phyloP scores from a whole-genome alignment of 192 early-diverging fungal species.

The Gamsiella multidivaricata region DNA sequence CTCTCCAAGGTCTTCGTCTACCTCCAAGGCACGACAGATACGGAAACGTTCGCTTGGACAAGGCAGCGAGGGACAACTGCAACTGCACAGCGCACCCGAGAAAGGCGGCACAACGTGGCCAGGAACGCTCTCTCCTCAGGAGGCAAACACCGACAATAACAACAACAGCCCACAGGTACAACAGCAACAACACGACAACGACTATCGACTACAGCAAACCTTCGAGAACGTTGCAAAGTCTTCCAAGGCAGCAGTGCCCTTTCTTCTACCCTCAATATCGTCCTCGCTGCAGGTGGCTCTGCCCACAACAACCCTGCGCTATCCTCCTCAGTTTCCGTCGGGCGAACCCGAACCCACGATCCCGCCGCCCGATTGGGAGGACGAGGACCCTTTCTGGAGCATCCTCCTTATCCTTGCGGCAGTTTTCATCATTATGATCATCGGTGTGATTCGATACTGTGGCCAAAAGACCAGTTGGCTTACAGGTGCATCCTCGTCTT shows the following conservation, averaged over 20 bases:
- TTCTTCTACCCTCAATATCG: background rate
- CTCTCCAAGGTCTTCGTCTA: background rate
- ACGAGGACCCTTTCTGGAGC: constrained; percentile 37
- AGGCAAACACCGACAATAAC: background rate
- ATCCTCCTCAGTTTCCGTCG: background rate
- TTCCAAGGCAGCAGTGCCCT: background rate
- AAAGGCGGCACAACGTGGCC: background rate
- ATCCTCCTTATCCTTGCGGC: constrained; percentile 18
- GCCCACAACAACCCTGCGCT: background rate
- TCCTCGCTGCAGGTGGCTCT: background rate
- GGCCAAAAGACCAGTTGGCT: constrained; percentile 52
- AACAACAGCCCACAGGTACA: background rate
- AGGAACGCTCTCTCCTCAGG: background rate
- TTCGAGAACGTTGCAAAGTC: background rate
- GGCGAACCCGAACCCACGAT: background rate
- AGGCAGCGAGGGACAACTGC: background rate
- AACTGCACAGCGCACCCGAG: background rate
- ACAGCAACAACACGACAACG: constrained; percentile 3
- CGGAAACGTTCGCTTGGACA: background rate
- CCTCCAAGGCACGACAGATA: background rate
- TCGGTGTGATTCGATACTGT: constrained; percentile 47
- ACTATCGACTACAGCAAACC: background rate
- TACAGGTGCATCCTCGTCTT: constrained; percentile 20
- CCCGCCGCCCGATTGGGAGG: constrained; percentile 12
- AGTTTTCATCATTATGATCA: constrained; percentile 40